Conservation (phyloP, 108 stramenopile genomes). For the Fragilaria radians region DNA sequence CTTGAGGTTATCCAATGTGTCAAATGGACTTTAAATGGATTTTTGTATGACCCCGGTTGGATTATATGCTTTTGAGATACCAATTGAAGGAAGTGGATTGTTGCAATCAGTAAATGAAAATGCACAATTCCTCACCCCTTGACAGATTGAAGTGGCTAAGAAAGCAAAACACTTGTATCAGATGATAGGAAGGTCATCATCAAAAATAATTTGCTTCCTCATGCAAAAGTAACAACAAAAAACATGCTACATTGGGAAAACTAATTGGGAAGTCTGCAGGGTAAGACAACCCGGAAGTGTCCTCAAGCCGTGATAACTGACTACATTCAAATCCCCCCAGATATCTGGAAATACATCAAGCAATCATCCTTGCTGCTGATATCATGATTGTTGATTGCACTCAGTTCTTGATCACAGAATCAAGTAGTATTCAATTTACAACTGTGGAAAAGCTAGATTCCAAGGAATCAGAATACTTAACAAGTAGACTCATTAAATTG, state of each 20-base stretch:
- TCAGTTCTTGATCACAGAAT: not conserved
- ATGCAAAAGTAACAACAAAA: constrained; percentile 25
- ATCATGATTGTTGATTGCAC: not conserved
- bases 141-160: constrained; percentile 10
- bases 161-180: constrained; percentile 14
- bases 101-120: constrained; percentile 15
- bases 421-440: not conserved
- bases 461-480: too few species aligned
- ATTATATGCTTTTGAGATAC: not conserved
- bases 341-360: not conserved
- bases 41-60: not conserved
- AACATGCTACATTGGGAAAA: constrained; percentile 18
- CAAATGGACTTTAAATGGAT: not conserved
- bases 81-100: constrained; percentile 1
- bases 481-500: too few species aligned
- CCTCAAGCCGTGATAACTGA: not conserved
- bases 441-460: too few species aligned
- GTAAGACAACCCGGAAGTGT: constrained; percentile 16
- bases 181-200: constrained; percentile 20
- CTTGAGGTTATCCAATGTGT: not conserved
- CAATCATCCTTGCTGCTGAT: not conserved
- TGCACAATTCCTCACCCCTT: constrained; percentile 12
- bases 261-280: constrained; percentile 25
- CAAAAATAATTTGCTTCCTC: constrained; percentile 17
- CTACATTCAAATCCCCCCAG: not conserved